A percentile compares a stretch with the other conserved stretches of the same genome.
phyloP scores from a whole-genome alignment of 2,329 filamentous ascomycete genomes.

The Pseudocercospora macadamiae region DNA sequence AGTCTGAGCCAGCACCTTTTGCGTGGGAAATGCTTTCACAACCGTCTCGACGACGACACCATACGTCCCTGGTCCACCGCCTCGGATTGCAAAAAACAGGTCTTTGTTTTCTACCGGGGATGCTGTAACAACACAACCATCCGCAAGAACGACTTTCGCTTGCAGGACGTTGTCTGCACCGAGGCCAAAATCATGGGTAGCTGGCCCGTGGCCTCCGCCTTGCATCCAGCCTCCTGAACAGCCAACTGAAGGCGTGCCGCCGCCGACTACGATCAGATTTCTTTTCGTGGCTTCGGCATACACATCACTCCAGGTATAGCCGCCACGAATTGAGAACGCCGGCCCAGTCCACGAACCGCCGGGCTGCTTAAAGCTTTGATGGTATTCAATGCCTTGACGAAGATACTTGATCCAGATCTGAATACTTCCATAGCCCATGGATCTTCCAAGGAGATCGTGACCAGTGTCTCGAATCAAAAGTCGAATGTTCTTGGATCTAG shows the following conservation, averaged over 20 bases:
- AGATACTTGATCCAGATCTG: slow-evolving; percentile 28
- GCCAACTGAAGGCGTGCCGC: slow-evolving; percentile 29
- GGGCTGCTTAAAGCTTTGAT: slow-evolving; percentile 29
- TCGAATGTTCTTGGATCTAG: slow-evolving; percentile 50
- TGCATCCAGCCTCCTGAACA: slow-evolving; percentile 33
- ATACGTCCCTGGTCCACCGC: slow-evolving; percentile 54
- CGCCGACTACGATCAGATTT: slow-evolving; percentile 30
- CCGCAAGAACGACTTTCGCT: slow-evolving; percentile 28
- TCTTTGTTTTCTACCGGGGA: slow-evolving; percentile 50
- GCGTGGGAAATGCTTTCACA: slow-evolving; percentile 27
- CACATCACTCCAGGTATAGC: slow-evolving; percentile 39
- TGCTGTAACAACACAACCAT: slow-evolving; percentile 30
- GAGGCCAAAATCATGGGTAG: slow-evolving; percentile 29
- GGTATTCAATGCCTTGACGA: slow-evolving; percentile 34
- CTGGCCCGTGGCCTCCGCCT: slow-evolving; percentile 31
- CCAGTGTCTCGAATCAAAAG: slow-evolving; percentile 43
- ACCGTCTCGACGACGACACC: slow-evolving; percentile 29
- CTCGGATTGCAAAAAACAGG: slow-evolving; percentile 58
- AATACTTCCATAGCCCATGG: slow-evolving; percentile 5
- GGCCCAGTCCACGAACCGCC: slow-evolving; percentile 35
- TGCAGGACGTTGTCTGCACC: slow-evolving; percentile 32
- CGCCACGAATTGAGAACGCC: slow-evolving; percentile 37
- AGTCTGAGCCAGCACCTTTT: slow-evolving; percentile 26
- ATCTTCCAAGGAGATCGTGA: slow-evolving; percentile 14
- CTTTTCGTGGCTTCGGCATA: slow-evolving; percentile 35